Percentiles rank a stretch among this genome's conserved stretches.
Evolutionary conservation across 208 protist genomes (phyloP).

Genomic region (Leishmania guyanensis): DNA sequence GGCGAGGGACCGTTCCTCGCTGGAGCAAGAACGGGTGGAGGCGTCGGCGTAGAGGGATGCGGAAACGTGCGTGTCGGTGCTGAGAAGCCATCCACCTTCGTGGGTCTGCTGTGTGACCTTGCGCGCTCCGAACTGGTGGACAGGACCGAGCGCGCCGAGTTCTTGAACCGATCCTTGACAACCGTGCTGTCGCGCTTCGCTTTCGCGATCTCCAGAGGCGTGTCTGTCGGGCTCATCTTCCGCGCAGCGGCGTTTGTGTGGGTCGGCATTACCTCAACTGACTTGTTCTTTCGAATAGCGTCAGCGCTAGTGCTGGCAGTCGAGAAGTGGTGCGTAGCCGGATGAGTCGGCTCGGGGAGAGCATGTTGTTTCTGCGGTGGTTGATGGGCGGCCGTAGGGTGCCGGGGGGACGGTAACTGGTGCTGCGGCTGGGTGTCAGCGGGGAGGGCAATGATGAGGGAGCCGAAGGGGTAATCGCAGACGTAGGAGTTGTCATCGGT

Average conservation of each 20-base stretch:
- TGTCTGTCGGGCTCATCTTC: background rate
- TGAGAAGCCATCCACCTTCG: background rate
- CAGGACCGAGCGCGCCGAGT: background rate
- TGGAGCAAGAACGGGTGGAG: slow-evolving; percentile 1
- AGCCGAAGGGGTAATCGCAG: slow-evolving; percentile 65
- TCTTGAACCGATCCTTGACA: slow-evolving; percentile 16
- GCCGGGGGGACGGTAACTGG: slow-evolving; percentile 10
- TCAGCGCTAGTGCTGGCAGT: background rate
- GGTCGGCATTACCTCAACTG: background rate
- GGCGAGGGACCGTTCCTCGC: background rate
- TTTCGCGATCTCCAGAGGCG: slow-evolving; percentile 6
- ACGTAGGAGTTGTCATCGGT: slow-evolving; percentile 37
- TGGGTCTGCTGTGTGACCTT: background rate
- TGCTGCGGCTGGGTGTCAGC: slow-evolving; percentile 28
- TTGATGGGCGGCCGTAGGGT: background rate
- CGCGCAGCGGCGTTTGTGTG: slow-evolving; percentile 1
- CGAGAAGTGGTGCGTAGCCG: background rate
- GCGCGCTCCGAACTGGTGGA: background rate
- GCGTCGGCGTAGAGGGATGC: background rate
- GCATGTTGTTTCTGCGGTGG: slow-evolving; percentile 8
- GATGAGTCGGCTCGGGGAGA: background rate
- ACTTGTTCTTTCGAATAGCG: slow-evolving; percentile 3
- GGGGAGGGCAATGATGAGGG: slow-evolving; percentile 60
- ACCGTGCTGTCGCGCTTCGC: background rate
- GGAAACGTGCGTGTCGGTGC: background rate